Percentiles rank a stretch among this genome's conserved stretches.
Evolutionary conservation across 1,139 yeast genomes (phyloP).

Genomic region (Wickerhamomyces sp.): DNA sequence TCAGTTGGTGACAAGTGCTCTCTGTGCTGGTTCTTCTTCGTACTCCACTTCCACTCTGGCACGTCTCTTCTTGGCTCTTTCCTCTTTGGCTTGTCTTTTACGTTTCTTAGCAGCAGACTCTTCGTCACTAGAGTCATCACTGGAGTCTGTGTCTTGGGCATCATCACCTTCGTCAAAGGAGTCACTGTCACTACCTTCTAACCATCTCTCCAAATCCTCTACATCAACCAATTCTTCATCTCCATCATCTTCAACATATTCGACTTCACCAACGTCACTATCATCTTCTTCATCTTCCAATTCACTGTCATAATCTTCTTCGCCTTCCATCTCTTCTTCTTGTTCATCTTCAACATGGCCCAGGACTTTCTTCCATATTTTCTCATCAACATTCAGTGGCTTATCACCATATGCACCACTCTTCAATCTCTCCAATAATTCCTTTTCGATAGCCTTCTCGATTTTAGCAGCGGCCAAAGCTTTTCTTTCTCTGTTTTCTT

Average conservation of each 20-base stretch:
- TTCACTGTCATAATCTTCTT: conserved; percentile 44
- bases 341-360: conserved; percentile 66
- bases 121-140: conserved; percentile 31
- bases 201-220: conserved; percentile 89
- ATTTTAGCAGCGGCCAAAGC: conserved; percentile 95
- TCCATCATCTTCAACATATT: conserved; percentile 79
- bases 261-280: conserved; percentile 73
- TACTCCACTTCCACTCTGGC: conserved; percentile 81
- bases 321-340: conserved; percentile 58
- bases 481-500: conserved; percentile 89
- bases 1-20: conserved; percentile 10
- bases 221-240: conserved; percentile 88
- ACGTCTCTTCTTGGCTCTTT: conserved; percentile 48
- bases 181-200: conserved; percentile 59
- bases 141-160: conserved; percentile 31
- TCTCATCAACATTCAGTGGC: conserved; percentile 93
- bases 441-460: conserved; percentile 94
- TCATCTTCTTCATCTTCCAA: conserved; percentile 50
- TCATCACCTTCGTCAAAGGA: conserved; percentile 37
- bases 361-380: conserved; percentile 90
- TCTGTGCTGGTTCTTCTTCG: conserved; percentile 57
- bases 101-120: conserved; percentile 39
- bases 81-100: conserved; percentile 35
- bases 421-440: conserved; percentile 86
- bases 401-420: conserved; percentile 98